Percentiles rank a stretch among this genome's conserved stretches.
These are phyloP conservation scores for Lactarius tabidus DNA, from an alignment of 768 basidiomycete genomes.

Conservation along the genomic window DNA sequence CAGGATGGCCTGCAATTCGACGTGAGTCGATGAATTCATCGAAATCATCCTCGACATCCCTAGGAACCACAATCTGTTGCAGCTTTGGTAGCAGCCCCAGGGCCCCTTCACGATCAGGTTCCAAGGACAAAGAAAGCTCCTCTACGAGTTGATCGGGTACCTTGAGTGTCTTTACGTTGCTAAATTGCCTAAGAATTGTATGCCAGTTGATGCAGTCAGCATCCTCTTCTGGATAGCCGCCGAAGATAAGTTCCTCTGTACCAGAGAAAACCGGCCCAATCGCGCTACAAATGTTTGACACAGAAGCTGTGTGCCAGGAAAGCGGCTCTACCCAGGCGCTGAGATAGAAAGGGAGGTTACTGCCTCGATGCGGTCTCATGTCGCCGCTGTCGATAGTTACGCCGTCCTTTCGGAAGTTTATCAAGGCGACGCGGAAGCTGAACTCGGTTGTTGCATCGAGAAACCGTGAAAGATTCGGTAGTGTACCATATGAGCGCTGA, in stretches of 20 bases:
- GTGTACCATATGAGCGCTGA: not conserved
- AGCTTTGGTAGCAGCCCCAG: not conserved
- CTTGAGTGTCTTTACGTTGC: not conserved
- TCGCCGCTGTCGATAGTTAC: not conserved
- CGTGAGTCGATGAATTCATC: not conserved
- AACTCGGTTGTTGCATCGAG: not conserved
- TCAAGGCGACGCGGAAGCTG: not conserved
- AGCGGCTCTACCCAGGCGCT: not conserved
- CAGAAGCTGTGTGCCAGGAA: not conserved
- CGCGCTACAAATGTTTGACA: not conserved
- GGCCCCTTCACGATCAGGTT: not conserved
- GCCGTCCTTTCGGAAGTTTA: not conserved
- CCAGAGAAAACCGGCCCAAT: not conserved
- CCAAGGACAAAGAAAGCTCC: not conserved
- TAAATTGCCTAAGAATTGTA: not conserved
- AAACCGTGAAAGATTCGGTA: not conserved
- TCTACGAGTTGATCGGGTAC: not conserved
- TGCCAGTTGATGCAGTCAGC: not conserved
- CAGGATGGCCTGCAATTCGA: not conserved
- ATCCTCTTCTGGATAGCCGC: not conserved
- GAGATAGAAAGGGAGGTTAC: not conserved
- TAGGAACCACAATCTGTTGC: not conserved
- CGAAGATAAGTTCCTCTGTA: not conserved
- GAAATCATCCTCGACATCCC: not conserved
- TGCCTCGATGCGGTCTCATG: not conserved